These are phyloP conservation scores for Blastobotrys terrestris DNA, from an alignment of 805 yeast species.

Conservation along the genomic window DNA sequence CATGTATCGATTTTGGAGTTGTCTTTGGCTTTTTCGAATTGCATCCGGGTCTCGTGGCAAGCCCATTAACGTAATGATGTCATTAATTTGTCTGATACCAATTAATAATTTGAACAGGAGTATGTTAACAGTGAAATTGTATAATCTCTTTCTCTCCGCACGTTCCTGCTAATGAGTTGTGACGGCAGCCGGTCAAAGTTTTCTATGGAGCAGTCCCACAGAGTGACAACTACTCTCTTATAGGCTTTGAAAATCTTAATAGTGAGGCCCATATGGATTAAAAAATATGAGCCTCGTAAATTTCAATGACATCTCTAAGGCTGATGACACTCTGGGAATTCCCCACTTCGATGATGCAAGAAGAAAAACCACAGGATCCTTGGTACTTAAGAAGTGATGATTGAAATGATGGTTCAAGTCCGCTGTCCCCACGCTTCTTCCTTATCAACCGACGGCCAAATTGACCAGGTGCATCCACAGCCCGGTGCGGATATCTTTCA, in stretches of 20 bases:
- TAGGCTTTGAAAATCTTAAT: not conserved
- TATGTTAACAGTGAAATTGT: not conserved
- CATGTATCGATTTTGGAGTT: not conserved
- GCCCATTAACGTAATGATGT: not conserved
- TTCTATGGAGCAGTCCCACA: not conserved
- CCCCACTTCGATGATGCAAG: too few relatives aligned
- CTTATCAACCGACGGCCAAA: too few relatives aligned
- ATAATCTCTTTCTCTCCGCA: not conserved
- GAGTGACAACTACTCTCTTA: not conserved
- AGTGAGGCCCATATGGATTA: not conserved
- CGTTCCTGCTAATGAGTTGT: not conserved
- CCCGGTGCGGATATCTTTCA: too few relatives aligned
- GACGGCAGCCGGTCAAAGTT: not conserved
- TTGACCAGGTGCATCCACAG: too few relatives aligned
- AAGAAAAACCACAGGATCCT: too few relatives aligned
- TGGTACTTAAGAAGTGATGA: too few relatives aligned
- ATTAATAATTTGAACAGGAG: not conserved
- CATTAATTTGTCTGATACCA: not conserved
- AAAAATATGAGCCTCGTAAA: not conserved
- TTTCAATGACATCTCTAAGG: too few relatives aligned
- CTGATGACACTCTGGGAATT: too few relatives aligned
- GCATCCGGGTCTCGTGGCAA: not conserved
- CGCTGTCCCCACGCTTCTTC: too few relatives aligned
- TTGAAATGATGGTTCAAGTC: too few relatives aligned
- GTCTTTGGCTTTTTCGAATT: not conserved